phyloP scores from a whole-genome alignment of 1,284 basidiomycete genomes.

The Cutaneotrichosporon mucoides region DNA sequence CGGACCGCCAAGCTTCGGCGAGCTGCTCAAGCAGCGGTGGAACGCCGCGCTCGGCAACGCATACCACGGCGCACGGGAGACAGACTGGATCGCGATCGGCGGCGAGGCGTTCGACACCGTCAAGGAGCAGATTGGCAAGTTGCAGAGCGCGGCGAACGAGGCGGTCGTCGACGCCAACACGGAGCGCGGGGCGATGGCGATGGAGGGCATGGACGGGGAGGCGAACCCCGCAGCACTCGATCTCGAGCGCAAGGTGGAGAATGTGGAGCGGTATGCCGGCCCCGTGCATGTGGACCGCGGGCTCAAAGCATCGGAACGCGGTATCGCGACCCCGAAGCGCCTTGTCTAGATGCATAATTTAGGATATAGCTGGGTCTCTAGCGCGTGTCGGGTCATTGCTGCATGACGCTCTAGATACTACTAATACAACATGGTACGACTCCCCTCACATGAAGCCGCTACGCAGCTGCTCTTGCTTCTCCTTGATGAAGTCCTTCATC shows the following conservation, averaged over 20 bases:
- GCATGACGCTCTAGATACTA: not conserved
- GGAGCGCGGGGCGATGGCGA: not conserved
- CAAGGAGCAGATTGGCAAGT: conserved; percentile 2
- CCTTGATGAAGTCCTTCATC: conserved; percentile 40
- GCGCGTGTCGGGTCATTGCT: too few relatives aligned
- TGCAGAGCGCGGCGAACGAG: not conserved
- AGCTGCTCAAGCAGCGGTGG: conserved; percentile 35
- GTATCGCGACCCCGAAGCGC: conserved; percentile 16
- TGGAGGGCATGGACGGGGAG: not conserved
- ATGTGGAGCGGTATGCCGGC: not conserved
- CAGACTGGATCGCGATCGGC: conserved; percentile 32
- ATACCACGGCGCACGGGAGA: conserved; percentile 23
- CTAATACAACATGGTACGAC: not conserved
- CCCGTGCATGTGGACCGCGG: conserved; percentile 6
- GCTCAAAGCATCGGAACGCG: conserved; percentile 6
- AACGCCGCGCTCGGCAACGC: conserved; percentile 31
- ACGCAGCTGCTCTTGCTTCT: conserved; percentile 32
- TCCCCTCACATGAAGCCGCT: conserved; percentile 8
- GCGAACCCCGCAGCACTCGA: not conserved
- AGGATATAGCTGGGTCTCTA: not conserved
- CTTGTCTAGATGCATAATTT: conserved; percentile 16
- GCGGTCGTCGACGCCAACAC: not conserved
- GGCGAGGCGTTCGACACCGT: conserved; percentile 10
- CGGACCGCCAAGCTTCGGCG: conserved; percentile 23
- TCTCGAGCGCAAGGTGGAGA: not conserved